Evolutionary conservation across 2,329 filamentous ascomycete genomes (phyloP), one percentile per base, ranked within the genome.

Genomic region (Fusarium circinatum): DNA sequence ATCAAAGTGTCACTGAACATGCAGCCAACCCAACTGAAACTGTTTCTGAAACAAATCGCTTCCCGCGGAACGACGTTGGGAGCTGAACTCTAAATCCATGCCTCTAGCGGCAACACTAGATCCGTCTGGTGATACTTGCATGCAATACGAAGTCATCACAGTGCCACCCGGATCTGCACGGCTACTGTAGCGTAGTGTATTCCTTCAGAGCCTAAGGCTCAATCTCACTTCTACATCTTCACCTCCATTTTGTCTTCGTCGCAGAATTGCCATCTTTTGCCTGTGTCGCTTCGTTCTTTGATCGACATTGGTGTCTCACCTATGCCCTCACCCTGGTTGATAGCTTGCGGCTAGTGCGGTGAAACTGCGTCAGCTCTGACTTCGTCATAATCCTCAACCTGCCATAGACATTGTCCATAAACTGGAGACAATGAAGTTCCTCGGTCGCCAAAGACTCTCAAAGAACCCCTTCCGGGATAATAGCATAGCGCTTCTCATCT

Each of bases 351-450:
- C 41, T 63, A 65, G 34, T 47, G 60, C 61, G 48, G 28, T 55
- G 20, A 39, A 26, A 41, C 63, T 48, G 41, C 34, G 63, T 65
- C 63, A 65, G 62, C 62, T 56, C 22, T 18, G 6, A 13, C 28
- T 12, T 52, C 28, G 38, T 24, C 38, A 56, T 58, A 48, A 34
- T 28, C 41, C 13, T 51, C 24, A 12, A 45, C 22, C 24, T 30
- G 10, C 15, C 36, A 44, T 32, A 36, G n/a, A 12, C 42, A 51
- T 22, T 30, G 9, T 30, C 20, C 7, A 2, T 57, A 17, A 2
- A 30, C 28, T 51, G 6, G 34, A 20, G 22, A 71, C n/a, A 24
- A 76, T 74, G 71, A 71, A 62, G 48, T 55, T 66, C 45, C 63
- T 74, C 28, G 41, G 24, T 10, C 48, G 18, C 18, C 63, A 55